Evolutionary conservation across 768 basidiomycete species (phyloP).

Genomic region (Lactifluus subvellereus): DNA sequence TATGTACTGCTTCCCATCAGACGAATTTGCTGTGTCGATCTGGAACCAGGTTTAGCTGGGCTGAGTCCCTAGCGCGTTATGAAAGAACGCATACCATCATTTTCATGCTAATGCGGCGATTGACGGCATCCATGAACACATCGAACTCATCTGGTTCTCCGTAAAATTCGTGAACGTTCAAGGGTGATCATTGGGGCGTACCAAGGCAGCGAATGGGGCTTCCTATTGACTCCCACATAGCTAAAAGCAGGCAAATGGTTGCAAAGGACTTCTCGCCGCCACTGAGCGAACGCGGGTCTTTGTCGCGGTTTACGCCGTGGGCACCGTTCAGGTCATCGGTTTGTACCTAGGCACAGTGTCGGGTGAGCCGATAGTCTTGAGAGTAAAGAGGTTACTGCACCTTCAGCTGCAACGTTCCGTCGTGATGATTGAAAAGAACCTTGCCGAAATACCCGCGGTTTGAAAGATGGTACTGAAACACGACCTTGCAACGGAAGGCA

Average conservation of each 20-base stretch:
- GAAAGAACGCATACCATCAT: slow-evolving; percentile 65
- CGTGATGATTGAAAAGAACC: slow-evolving; percentile 76
- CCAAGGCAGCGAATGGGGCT: slow-evolving; percentile 92
- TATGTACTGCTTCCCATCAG: slow-evolving; percentile 87
- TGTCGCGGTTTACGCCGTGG: slow-evolving; percentile 54
- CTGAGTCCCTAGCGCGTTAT: background rate
- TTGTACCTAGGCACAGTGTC: slow-evolving; percentile 48
- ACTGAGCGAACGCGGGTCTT: slow-evolving; percentile 80
- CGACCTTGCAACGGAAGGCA: slow-evolving; percentile 77
- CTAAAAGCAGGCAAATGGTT: slow-evolving; percentile 88
- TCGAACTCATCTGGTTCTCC: slow-evolving; percentile 80
- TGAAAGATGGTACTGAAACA: slow-evolving; percentile 77
- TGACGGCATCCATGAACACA: slow-evolving; percentile 95
- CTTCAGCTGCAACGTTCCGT: slow-evolving; percentile 58
- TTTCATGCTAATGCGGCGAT: slow-evolving; percentile 87
- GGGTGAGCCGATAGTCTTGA: background rate
- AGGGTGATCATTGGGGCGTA: slow-evolving; percentile 30
- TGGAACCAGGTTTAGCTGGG: slow-evolving; percentile 29
- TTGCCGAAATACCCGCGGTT: slow-evolving; percentile 88
- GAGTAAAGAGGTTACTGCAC: slow-evolving; percentile 30
- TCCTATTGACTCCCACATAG: slow-evolving; percentile 93
- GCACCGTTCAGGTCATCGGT: slow-evolving; percentile 73
- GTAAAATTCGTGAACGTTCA: slow-evolving; percentile 3
- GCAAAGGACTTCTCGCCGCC: slow-evolving; percentile 98
- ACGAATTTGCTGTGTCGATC: slow-evolving; percentile 86